Conservation (phyloP, 2,329 filamentous ascomycete genomes). For the Epicoccum nigrum region DNA sequence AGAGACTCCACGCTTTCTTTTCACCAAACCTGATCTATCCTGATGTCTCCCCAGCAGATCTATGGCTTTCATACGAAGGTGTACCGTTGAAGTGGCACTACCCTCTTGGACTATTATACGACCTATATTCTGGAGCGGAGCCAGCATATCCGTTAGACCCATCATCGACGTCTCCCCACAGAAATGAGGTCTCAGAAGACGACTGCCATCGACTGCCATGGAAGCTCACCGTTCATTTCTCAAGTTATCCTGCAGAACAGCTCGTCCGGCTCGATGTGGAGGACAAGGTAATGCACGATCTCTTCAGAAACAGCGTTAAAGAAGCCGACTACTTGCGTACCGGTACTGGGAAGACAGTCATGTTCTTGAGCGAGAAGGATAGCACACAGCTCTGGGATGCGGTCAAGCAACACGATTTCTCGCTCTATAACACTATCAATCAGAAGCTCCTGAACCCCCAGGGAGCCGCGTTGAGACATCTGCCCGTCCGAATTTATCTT, state of each 20-base stretch:
- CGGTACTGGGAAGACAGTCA: conserved; percentile 86
- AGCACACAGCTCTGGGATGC: conserved; percentile 83
- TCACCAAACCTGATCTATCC: conserved; percentile 63
- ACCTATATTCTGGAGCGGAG: conserved; percentile 68
- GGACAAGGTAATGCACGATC: conserved; percentile 65
- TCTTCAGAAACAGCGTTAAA: conserved; percentile 73
- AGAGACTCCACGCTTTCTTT: conserved; percentile 69
- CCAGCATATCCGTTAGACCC: conserved; percentile 45
- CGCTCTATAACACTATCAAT: conserved; percentile 75
- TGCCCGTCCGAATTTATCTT: conserved; percentile 89
- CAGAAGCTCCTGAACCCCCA: conserved; percentile 74
- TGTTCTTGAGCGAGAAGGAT: conserved; percentile 84
- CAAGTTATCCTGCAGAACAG: conserved; percentile 63
- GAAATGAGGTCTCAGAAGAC: conserved; percentile 25
- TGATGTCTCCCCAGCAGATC: conserved; percentile 57
- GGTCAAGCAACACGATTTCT: conserved; percentile 77
- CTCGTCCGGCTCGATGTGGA: conserved; percentile 63
- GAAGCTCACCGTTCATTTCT: conserved; percentile 67
- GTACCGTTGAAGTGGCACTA: conserved; percentile 76
- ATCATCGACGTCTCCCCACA: conserved; percentile 18
- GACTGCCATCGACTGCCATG: conserved; percentile 58
- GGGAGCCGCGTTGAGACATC: conserved; percentile 72
- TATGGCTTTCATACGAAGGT: conserved; percentile 70
- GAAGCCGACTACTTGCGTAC: conserved; percentile 88
- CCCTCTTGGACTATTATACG: conserved; percentile 71